phyloP scores from a whole-genome alignment of 768 basidiomycete species.

The Trametes maxima region DNA sequence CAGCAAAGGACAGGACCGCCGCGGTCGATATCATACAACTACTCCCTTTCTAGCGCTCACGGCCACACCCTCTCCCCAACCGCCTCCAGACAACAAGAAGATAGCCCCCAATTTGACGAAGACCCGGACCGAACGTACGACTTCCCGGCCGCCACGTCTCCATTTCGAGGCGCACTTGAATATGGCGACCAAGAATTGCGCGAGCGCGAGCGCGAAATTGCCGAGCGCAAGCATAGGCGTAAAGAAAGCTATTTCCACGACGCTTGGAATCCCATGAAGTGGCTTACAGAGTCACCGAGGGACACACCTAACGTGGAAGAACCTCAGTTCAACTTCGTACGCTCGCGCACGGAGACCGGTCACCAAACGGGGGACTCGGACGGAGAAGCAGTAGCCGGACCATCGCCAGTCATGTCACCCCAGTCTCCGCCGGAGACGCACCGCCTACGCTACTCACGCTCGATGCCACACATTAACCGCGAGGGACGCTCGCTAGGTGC shows the following conservation, averaged over 20 bases:
- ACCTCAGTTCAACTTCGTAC: constrained; percentile 7
- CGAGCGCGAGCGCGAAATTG: constrained; percentile 42
- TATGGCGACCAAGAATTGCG: constrained; percentile 37
- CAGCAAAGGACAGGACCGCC: constrained; percentile 73
- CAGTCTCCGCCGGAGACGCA: constrained; percentile 5
- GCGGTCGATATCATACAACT: constrained; percentile 68
- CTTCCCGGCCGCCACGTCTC: constrained; percentile 42
- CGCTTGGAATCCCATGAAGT: constrained; percentile 56
- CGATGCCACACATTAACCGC: constrained; percentile 30
- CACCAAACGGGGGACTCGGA: constrained; percentile 10
- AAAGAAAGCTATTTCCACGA: constrained; percentile 50
- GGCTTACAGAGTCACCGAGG: constrained; percentile 38
- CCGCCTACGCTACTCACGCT: constrained; percentile 32
- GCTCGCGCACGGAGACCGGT: constrained; percentile 10
- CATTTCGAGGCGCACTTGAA: constrained; percentile 69
- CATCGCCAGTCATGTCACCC: neutral
- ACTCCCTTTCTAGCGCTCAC: constrained; percentile 52
- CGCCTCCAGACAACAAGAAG: constrained; percentile 29
- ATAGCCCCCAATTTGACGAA: constrained; percentile 37
- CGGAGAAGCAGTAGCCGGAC: constrained; percentile 2
- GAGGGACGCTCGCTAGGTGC: constrained; percentile 24
- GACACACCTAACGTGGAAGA: constrained; percentile 18
- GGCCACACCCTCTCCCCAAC: constrained; percentile 23
- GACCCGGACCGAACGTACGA: constrained; percentile 36
- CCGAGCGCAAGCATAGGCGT: constrained; percentile 58